A percentile compares a stretch with the other conserved stretches of the same genome.
Evolutionary conservation across 768 basidiomycete genomes (phyloP).

Genomic region (Rhodotorula babjevae): DNA sequence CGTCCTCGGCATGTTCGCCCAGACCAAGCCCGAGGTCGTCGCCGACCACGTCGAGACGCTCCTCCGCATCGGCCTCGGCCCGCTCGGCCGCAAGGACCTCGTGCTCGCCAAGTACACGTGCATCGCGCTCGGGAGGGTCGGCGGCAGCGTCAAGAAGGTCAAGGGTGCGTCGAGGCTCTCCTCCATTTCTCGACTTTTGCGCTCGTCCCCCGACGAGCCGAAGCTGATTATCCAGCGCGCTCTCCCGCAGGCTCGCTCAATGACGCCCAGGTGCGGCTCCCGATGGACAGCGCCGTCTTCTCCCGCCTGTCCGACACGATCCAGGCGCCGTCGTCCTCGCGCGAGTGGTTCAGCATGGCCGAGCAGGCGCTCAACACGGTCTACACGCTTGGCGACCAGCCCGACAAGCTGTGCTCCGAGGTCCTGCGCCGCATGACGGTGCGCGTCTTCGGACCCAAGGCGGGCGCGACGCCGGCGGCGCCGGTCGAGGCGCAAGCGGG

Average conservation of each 20-base stretch:
- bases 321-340: conserved; percentile 70
- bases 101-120: conserved; percentile 90
- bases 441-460: conserved; percentile 57
- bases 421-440: conserved; percentile 76
- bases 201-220: background rate
- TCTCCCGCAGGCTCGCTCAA: conserved; percentile 65
- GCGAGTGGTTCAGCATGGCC: conserved; percentile 91
- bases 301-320: conserved; percentile 73
- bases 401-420: conserved; percentile 72
- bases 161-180: conserved; percentile 60
- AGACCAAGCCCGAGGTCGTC: conserved; percentile 72
- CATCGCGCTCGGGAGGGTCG: conserved; percentile 82
- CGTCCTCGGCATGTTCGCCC: conserved; percentile 91
- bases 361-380: conserved; percentile 96
- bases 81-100: conserved; percentile 81
- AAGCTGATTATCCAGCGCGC: background rate
- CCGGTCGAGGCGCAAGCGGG: background rate
- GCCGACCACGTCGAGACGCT: conserved; percentile 76
- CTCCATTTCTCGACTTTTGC: no score
- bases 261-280: conserved; percentile 76
- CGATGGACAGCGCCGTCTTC: conserved; percentile 84
- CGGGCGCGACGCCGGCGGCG: background rate
- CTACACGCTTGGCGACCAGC: conserved; percentile 88
- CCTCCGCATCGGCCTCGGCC: conserved; percentile 79
- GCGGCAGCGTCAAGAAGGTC: conserved; percentile 92